phyloP scores from a whole-genome alignment of 768 basidiomycete genomes.

The Chiua virens region DNA sequence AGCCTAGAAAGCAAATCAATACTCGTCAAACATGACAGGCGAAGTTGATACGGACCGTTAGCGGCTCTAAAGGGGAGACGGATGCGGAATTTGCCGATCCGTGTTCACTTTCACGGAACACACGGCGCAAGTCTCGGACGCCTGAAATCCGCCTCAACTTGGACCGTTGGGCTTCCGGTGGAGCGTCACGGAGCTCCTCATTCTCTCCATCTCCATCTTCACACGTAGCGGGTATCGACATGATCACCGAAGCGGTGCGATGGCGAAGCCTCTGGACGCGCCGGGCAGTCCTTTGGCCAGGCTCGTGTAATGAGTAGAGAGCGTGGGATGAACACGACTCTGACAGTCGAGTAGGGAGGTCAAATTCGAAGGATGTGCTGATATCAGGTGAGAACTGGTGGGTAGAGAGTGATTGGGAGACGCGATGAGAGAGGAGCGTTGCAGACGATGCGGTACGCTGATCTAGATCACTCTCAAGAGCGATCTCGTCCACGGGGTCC shows the following conservation, averaged over 20 bases:
- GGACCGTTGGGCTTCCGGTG: background rate
- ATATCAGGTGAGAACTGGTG: conserved; percentile 4
- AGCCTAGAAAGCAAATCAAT: conserved; percentile 12
- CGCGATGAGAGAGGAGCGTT: conserved; percentile 18
- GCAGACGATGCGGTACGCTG: conserved; percentile 19
- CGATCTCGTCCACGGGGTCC: conserved; percentile 9
- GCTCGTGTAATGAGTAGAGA: conserved; percentile 17
- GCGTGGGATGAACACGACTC: conserved; percentile 11
- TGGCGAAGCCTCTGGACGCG: conserved; percentile 26
- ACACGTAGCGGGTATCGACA: conserved; percentile 28
- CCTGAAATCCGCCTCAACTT: conserved; percentile 27
- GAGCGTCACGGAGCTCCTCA: background rate
- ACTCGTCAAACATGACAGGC: background rate
- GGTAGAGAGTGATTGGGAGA: conserved; percentile 4
- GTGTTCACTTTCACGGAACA: conserved; percentile 17
- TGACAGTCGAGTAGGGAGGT: background rate
- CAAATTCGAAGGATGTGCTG: conserved; percentile 7
- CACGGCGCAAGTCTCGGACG: conserved; percentile 24
- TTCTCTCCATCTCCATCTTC: conserved; percentile 11
- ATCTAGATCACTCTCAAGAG: conserved; percentile 19
- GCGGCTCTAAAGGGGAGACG: conserved; percentile 3
- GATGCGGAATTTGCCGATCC: conserved; percentile 7
- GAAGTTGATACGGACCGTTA: conserved; percentile 15
- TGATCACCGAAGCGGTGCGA: conserved; percentile 27
- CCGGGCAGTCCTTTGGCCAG: conserved; percentile 26